A percentile compares a stretch with the other conserved stretches of the same genome.
Conservation (phyloP, 805 yeast species). For the Teunomyces stri region DNA sequence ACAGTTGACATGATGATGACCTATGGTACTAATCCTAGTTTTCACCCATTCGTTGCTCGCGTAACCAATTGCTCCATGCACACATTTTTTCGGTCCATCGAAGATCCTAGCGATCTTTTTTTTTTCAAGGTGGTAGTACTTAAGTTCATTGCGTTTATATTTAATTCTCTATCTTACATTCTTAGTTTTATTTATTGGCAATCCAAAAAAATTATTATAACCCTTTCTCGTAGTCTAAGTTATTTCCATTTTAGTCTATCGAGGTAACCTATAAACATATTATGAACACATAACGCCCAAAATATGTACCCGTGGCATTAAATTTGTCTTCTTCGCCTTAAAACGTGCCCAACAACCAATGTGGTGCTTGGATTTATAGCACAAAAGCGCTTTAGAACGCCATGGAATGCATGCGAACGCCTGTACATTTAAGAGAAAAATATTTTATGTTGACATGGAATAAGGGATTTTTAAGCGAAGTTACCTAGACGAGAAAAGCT, state of each 20-base stretch:
- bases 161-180: slow-evolving; percentile 2
- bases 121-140: neutral
- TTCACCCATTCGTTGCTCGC: neutral
- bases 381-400: neutral
- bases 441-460: neutral
- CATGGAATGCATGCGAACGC: neutral
- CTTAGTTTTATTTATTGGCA: slow-evolving; percentile 4
- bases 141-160: neutral
- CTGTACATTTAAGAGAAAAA: neutral
- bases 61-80: neutral
- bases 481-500: neutral
- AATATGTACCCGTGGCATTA: neutral
- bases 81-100: slow-evolving; percentile 2
- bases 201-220: neutral
- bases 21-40: neutral
- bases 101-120: neutral
- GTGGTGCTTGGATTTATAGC: neutral
- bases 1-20: slow-evolving; percentile 1
- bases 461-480: neutral
- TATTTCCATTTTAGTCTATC: neutral
- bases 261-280: neutral
- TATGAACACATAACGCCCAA: neutral
- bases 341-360: neutral
- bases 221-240: neutral
- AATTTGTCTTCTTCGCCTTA: neutral